phyloP scores from a whole-genome alignment of 441 rosid species.

The Populus hybrid region DNA sequence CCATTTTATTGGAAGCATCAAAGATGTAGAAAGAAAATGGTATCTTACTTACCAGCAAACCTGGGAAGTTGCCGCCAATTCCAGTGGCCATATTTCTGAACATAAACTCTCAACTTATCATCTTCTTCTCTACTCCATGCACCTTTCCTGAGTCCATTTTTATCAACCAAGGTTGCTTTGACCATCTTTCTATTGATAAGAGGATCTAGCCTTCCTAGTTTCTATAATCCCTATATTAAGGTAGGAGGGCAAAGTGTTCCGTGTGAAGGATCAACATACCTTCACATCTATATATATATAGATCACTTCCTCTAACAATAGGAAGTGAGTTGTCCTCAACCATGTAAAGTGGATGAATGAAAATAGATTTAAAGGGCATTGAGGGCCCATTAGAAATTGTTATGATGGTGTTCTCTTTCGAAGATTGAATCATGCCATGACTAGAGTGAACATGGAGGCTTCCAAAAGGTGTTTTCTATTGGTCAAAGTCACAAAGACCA shows the following conservation, averaged over 20 bases:
- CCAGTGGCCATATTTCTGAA: slow-evolving; percentile 32
- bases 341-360: not conserved
- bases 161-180: slow-evolving; percentile 28
- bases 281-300: not conserved
- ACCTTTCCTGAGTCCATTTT: slow-evolving; percentile 42
- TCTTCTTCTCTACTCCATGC: slow-evolving; percentile 49
- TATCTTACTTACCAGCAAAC: slow-evolving; percentile 31
- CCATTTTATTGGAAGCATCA: not conserved
- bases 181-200: slow-evolving; percentile 25
- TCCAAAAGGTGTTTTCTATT: not conserved
- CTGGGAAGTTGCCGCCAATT: slow-evolving; percentile 47
- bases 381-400: not conserved
- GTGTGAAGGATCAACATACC: not conserved
- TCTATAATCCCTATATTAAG: not conserved
- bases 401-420: not conserved
- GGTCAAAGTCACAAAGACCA: not conserved
- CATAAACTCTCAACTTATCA: slow-evolving; percentile 28
- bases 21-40: not conserved
- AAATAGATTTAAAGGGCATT: too few species aligned
- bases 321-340: not conserved
- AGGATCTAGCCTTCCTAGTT: not conserved
- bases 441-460: not conserved
- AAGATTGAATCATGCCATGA: not conserved
- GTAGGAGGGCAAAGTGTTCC: not conserved
- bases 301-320: not conserved